Evolutionary conservation across 148 eudicot genomes (phyloP), one percentile per base, ranked within the genome.

Genomic region (Rheum nobile): DNA sequence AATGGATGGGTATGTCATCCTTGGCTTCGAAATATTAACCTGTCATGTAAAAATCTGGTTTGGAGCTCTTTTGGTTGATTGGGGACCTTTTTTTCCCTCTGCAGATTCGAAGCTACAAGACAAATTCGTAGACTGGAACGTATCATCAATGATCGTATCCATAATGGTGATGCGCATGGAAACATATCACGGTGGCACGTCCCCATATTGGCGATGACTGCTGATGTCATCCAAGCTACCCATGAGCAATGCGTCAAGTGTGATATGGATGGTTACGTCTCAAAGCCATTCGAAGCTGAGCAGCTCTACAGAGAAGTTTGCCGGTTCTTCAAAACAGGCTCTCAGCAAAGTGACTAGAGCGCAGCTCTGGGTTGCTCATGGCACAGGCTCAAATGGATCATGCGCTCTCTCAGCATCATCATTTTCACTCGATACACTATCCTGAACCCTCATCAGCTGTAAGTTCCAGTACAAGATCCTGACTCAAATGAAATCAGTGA

Each of bases 231-330:
- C 71, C 98, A 95, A 77, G 97, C 98, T 41, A 95, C 98, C 13
- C 88, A 91, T 29, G 98, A 95, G 75, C 80, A 88, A 71, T 91
- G 98, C 84, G 71, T 79, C 0, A 87, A 72, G 82, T 79, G 82
- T 65, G 96, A 92, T 67, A 95, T 95, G 98, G 96, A 95, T 83
- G 98, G 98, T 42, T 95, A 91, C 68, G 98, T 95, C 43, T 90
- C 98, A 1, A 95, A 95, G 80, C 98, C 98, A 19, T 91, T 95
- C 46, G 98, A 90, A 79, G 96, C 96, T 0, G 91, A 88, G 76
- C 96, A 91, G 75, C 96, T 95, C 31, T 95, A 90, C 82, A 79
- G 87, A 13, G 98, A 90, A 83, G 93, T 90, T 57, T 95, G 97
- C 1, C 91, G 92, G 37, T 91, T 91, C 81, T 87, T 90, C 68